These are phyloP conservation scores for Chaetomiaceae sp. DNA, from an alignment of 2,329 filamentous ascomycete genomes.

Conservation along the genomic window DNA sequence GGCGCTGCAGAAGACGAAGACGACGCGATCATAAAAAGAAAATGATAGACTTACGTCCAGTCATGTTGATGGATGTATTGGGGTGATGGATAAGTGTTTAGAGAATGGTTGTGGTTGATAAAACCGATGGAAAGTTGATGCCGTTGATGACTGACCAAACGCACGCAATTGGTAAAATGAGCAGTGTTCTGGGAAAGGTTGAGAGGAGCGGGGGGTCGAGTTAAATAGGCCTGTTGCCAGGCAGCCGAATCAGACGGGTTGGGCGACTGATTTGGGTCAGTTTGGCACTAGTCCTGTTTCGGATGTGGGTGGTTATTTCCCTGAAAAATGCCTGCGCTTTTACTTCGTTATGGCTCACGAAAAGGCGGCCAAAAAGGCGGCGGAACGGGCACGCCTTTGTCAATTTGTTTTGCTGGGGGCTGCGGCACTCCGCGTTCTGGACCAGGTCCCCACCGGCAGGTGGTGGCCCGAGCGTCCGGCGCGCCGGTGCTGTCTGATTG, in stretches of 20 bases:
- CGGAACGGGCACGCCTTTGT: conserved; percentile 17
- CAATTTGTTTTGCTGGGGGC: conserved; percentile 16
- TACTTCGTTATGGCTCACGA: neutral
- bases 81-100: conserved; percentile 32
- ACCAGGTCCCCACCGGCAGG: conserved; percentile 8
- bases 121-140: conserved; percentile 20
- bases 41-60: conserved; percentile 63
- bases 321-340: conserved; percentile 1
- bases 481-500: neutral
- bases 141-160: conserved; percentile 13
- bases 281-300: conserved; percentile 25
- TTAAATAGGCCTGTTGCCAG: conserved; percentile 19
- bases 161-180: conserved; percentile 21
- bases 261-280: conserved; percentile 17
- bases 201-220: conserved; percentile 8
- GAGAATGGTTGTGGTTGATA: conserved; percentile 22
- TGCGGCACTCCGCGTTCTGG: conserved; percentile 17
- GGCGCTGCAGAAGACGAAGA: conserved; percentile 23
- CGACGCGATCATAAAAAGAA: conserved; percentile 17
- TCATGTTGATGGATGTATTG: conserved; percentile 52
- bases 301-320: conserved; percentile 16
- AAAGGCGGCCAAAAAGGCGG: conserved; percentile 10
- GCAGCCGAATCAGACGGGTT: conserved; percentile 12
- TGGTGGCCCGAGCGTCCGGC: conserved; percentile 7
- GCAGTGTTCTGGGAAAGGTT: conserved; percentile 12